Conservation (phyloP, 2,329 filamentous ascomycete species). For the Pyricularia grisea region DNA sequence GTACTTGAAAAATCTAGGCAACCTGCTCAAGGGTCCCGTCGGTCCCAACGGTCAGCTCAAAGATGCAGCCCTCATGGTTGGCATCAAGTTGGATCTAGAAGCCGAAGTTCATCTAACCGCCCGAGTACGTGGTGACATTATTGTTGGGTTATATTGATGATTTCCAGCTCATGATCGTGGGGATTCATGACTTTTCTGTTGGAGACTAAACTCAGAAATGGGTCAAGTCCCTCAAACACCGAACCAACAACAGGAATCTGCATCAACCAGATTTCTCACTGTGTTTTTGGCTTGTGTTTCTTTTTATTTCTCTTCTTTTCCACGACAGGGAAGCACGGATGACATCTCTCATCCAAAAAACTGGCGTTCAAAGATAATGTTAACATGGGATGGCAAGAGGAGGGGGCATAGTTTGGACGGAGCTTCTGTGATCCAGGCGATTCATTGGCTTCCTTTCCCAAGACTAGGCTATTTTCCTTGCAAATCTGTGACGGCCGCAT, state of each 20-base stretch:
- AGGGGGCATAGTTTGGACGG: background rate
- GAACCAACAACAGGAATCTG: background rate
- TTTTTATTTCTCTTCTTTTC: background rate
- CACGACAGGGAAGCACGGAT: background rate
- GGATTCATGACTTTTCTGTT: background rate
- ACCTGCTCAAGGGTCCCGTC: constrained; percentile 46
- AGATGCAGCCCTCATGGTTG: constrained; percentile 46
- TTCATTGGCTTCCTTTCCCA: background rate
- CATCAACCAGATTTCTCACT: background rate
- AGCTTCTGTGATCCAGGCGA: background rate
- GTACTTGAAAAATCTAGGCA: constrained; percentile 23
- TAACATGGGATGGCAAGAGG: background rate
- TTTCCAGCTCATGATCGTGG: background rate
- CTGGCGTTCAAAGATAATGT: background rate
- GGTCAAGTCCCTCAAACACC: too few species aligned
- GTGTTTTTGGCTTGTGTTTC: background rate
- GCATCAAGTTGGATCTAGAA: constrained; percentile 55
- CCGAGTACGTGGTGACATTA: constrained; percentile 50
- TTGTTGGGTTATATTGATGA: constrained; percentile 43
- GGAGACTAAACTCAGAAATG: too few species aligned
- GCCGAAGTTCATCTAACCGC: constrained; percentile 54
- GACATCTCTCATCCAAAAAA: background rate
- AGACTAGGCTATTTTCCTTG: background rate
- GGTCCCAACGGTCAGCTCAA: constrained; percentile 49
- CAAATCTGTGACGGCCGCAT: background rate